A percentile compares a stretch with the other conserved stretches of the same genome.
Conservation (phyloP, 2,329 filamentous ascomycete species). For the Xylaria sp. region DNA sequence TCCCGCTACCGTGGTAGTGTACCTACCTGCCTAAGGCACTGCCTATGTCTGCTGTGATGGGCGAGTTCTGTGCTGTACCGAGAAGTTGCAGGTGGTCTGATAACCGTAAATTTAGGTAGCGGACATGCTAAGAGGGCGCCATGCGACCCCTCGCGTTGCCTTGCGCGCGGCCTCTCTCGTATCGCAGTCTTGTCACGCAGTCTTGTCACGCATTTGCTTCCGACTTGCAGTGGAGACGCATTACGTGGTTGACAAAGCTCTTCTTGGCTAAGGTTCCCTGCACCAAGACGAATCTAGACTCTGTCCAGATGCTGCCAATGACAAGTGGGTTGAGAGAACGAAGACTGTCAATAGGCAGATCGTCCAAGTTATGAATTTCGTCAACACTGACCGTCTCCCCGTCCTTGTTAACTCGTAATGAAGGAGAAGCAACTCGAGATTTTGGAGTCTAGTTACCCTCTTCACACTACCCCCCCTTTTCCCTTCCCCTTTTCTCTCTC, state of each 20-base stretch:
- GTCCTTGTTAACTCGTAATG: background rate
- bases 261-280: slow-evolving; percentile 3
- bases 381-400: background rate
- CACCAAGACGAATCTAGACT: slow-evolving; percentile 31
- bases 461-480: background rate
- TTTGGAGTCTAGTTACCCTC: background rate
- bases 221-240: slow-evolving; percentile 26
- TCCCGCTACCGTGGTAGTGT: background rate
- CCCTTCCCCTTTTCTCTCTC: background rate
- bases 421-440: background rate
- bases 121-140: slow-evolving; percentile 17
- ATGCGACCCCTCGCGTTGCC: slow-evolving; percentile 30
- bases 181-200: slow-evolving; percentile 27
- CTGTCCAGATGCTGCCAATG: slow-evolving; percentile 3
- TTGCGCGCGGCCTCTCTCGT: slow-evolving; percentile 30
- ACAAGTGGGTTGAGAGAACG: slow-evolving; percentile 2
- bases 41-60: background rate
- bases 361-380: no score
- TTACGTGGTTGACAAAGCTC: slow-evolving; percentile 24
- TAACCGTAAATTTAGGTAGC: slow-evolving; percentile 10
- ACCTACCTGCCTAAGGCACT: no score
- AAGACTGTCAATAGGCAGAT: background rate
- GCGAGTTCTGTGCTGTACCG: background rate
- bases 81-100: background rate
- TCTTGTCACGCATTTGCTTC: slow-evolving; percentile 25